Evolutionary conservation across 1,139 yeast species (phyloP), one percentile per base, ranked within the genome.

Genomic region (Yamadazyma jaroonii): DNA sequence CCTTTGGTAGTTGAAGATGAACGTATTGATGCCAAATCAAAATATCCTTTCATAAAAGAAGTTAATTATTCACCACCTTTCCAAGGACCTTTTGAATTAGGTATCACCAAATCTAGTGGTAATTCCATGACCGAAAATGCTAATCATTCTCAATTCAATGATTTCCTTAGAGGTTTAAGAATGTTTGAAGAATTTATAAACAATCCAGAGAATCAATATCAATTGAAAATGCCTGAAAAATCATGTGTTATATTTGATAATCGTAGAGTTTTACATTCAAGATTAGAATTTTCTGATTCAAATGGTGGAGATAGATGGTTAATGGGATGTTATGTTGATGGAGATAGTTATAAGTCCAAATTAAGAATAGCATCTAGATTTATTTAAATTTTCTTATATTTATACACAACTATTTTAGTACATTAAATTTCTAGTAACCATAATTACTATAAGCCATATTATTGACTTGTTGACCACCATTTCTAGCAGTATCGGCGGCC

Each of bases 1-100:
- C 89, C 89, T 1, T 59, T 84, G 40, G 65, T 86, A 11, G 84
- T 81, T 29, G 86, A 82, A 49, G 78, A 79, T 39, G 67, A 66
- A 5, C 58, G 55, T 15, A 53, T 61, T 44, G 61, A 61, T 28
- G 49, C 55, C 0, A 45, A 46, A 7, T 53, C 67, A 1, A 63
- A 61, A 9, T 51, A 64, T 34, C 65, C 66, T 7, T 55, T 57
- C 29, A 75, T 84, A 41, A 74, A 74, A 44, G 81, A 74, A 35
- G 75, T 84, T 25, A 84, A 84, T 52, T 86, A 85, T 54, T 79
- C 94, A 2, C 95, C 95, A 1, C 94, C 94, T 9, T 86, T 84
- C 64, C 95, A 86, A 53, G 94, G 88, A 0, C 94, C 94, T 0
- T 77, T 80, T 44, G 89, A 83, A 42, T 58, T 62, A 44, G 81